These are phyloP conservation scores for Trifolium fragiferum DNA, from an alignment of 306 rosid genomes.

Conservation along the genomic window DNA sequence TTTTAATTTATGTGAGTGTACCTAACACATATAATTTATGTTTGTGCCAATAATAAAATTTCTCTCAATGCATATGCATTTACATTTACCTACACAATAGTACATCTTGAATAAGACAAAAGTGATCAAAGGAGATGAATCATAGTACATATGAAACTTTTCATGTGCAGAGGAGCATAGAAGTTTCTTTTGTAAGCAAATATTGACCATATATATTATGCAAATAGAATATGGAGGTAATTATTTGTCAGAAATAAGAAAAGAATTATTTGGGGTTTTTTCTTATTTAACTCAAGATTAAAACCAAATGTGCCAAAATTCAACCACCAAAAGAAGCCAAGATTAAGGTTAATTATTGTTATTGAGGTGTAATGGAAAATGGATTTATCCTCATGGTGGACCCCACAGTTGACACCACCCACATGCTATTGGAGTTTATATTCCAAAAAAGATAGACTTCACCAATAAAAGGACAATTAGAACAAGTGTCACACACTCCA, in stretches of 20 bases:
- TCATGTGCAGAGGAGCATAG: not conserved
- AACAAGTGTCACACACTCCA: slow-evolving; percentile 3
- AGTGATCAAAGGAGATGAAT: not conserved
- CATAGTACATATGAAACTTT: not conserved
- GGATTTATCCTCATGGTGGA: slow-evolving; percentile 20
- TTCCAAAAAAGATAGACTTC: slow-evolving; percentile 28
- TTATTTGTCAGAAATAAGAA: not conserved
- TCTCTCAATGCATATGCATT: too few species aligned
- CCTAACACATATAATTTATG: too few species aligned
- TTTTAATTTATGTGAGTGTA: too few species aligned
- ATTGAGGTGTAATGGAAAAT: slow-evolving; percentile 15
- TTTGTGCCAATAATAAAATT: too few species aligned
- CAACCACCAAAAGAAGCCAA: slow-evolving; percentile 28
- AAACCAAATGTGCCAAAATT: slow-evolving; percentile 22
- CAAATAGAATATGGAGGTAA: not conserved
- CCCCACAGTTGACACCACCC: slow-evolving; percentile 31
- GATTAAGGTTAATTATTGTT: slow-evolving; percentile 29
- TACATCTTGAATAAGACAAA: too few species aligned
- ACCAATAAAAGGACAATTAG: slow-evolving; percentile 16
- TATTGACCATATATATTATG: not conserved
- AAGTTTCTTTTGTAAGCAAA: not conserved
- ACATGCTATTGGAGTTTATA: slow-evolving; percentile 39
- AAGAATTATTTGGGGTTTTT: not conserved
- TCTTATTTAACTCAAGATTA: slow-evolving; percentile 9
- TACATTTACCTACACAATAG: too few species aligned